phyloP scores from a whole-genome alignment of 2,329 filamentous ascomycete species.

The Fusarium clavum region DNA sequence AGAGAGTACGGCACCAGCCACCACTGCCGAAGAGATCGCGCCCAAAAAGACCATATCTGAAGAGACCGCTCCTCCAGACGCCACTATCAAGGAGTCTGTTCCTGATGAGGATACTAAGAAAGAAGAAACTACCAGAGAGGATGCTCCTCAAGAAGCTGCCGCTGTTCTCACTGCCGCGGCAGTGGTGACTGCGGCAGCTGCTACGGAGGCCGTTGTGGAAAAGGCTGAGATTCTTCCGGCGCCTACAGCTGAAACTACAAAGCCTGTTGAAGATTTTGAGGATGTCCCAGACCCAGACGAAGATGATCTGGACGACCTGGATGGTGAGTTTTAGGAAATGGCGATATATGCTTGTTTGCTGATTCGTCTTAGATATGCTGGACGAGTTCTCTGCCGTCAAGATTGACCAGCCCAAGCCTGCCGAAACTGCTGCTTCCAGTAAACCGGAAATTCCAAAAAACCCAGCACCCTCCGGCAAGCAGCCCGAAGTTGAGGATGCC shows the following conservation, averaged over 20 bases:
- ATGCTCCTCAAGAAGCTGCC: slow-evolving; percentile 9
- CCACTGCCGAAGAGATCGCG: not conserved
- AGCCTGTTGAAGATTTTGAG: slow-evolving; percentile 50
- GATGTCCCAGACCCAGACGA: slow-evolving; percentile 90
- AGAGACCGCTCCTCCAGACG: not conserved
- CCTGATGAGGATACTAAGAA: not conserved
- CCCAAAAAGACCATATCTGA: not conserved
- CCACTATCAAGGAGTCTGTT: not conserved
- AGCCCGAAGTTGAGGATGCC: slow-evolving; percentile 52
- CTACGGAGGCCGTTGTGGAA: slow-evolving; percentile 23
- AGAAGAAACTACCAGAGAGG: not conserved
- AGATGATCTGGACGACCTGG: slow-evolving; percentile 90
- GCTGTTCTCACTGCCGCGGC: slow-evolving; percentile 17
- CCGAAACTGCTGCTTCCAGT: slow-evolving; percentile 46
- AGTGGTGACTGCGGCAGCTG: slow-evolving; percentile 23
- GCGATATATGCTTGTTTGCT: slow-evolving; percentile 5
- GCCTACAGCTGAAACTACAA: not conserved
- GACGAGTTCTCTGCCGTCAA: slow-evolving; percentile 85
- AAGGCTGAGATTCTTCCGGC: slow-evolving; percentile 8
- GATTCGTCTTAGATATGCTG: slow-evolving; percentile 75
- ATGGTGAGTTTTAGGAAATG: slow-evolving; percentile 66
- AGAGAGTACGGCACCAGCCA: not conserved
- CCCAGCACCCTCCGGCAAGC: slow-evolving; percentile 41
- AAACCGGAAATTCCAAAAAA: slow-evolving; percentile 52
- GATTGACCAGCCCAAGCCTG: slow-evolving; percentile 51